Evolutionary conservation across 192 early-diverging fungal genomes (phyloP).

Genomic region (Backusella australiensis): DNA sequence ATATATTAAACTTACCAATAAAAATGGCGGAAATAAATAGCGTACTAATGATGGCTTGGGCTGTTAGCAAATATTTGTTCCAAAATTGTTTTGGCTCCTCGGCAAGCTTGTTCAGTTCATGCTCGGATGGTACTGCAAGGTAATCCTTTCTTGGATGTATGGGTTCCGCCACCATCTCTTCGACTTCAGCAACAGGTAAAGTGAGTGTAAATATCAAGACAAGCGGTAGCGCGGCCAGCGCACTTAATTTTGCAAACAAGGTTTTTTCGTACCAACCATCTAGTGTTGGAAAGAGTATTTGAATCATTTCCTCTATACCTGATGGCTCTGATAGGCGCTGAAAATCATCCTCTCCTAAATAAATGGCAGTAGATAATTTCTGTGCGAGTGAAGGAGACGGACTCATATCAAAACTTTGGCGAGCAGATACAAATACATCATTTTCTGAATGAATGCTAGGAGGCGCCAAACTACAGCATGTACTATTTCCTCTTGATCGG

Average conservation of each 20-base stretch:
- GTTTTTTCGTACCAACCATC: slow-evolving; percentile 52
- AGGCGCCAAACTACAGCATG: slow-evolving; percentile 1
- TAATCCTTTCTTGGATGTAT: neutral
- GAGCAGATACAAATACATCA: slow-evolving; percentile 3
- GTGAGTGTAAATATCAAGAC: slow-evolving; percentile 54
- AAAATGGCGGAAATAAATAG: slow-evolving; percentile 7
- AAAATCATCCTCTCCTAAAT: neutral
- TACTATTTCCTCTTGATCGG: slow-evolving; percentile 6
- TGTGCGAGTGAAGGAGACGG: slow-evolving; percentile 5
- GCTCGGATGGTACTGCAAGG: neutral
- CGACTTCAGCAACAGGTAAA: slow-evolving; percentile 57
- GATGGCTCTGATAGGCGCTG: neutral
- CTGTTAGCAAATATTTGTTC: neutral
- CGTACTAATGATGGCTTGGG: slow-evolving; percentile 3
- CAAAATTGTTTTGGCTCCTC: neutral
- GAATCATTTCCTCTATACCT: slow-evolving; percentile 16
- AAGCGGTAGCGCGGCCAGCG: slow-evolving; percentile 50
- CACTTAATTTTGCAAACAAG: slow-evolving; percentile 42
- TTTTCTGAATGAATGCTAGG: neutral
- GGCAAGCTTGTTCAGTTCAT: neutral
- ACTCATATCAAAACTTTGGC: slow-evolving; percentile 8
- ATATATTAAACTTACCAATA: slow-evolving; percentile 10
- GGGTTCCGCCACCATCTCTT: neutral
- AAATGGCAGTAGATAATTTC: neutral
- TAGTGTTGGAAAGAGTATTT: slow-evolving; percentile 54